phyloP scores from a whole-genome alignment of 139 green algal genomes.

The Dunaliella primolecta region DNA sequence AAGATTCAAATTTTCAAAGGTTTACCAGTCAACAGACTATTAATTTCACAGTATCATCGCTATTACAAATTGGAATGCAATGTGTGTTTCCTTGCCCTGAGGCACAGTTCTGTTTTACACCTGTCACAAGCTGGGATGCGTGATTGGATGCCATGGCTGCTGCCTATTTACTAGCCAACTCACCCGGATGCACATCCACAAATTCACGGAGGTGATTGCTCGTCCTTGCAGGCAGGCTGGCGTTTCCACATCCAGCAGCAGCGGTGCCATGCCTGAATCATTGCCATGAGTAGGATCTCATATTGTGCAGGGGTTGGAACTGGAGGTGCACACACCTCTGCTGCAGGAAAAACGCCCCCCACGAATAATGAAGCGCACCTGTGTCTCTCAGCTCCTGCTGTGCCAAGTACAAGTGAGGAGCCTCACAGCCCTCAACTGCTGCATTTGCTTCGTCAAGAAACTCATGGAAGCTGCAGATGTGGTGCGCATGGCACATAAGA shows the following conservation, averaged over 20 bases:
- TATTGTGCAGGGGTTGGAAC: background rate
- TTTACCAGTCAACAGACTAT: background rate
- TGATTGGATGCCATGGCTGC: too few species aligned
- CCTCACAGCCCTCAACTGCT: background rate
- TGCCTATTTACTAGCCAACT: too few species aligned
- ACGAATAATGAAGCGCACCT: background rate
- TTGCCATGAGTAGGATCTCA: background rate
- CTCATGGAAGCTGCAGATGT: slow-evolving; percentile 7
- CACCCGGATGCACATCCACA: slow-evolving; percentile 63
- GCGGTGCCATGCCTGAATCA: slow-evolving; percentile 28
- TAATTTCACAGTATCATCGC: background rate
- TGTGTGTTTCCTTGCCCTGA: background rate
- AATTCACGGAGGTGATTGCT: slow-evolving; percentile 34
- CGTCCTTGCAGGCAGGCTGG: slow-evolving; percentile 33
- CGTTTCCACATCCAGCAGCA: slow-evolving; percentile 32
- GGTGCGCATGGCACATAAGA: background rate
- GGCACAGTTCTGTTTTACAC: background rate
- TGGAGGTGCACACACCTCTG: background rate
- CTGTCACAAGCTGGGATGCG: too few species aligned
- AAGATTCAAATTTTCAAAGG: background rate
- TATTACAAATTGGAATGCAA: background rate
- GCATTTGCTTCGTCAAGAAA: background rate
- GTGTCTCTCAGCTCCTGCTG: background rate
- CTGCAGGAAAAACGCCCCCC: background rate
- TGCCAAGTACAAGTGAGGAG: background rate